Conservation (phyloP, 2,329 filamentous ascomycete species). For the Metarhizium humberi region DNA sequence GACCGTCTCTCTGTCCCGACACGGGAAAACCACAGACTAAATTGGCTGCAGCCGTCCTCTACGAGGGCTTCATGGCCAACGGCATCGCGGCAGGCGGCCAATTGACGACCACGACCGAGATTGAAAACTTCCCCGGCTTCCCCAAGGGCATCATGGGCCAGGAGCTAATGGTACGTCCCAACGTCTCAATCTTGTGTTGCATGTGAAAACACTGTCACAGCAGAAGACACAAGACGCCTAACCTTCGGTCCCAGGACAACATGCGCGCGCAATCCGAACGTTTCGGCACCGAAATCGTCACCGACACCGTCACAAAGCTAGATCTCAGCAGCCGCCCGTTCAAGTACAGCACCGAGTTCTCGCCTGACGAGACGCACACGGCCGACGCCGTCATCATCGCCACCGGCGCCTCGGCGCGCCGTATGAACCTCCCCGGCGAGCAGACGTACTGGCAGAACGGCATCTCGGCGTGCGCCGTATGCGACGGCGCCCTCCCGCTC, state of each 20-base stretch:
- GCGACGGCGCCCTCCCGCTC: conserved; percentile 93
- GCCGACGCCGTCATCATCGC: conserved; percentile 90
- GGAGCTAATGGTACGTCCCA: conserved; percentile 64
- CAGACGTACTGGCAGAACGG: conserved; percentile 97
- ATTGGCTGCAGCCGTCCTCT: conserved; percentile 59
- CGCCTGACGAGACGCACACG: conserved; percentile 73
- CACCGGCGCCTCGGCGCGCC: conserved; percentile 84
- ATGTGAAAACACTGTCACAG: too few species aligned
- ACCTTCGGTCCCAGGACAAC: conserved; percentile 47
- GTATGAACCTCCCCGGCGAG: conserved; percentile 77
- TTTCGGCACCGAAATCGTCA: conserved; percentile 88
- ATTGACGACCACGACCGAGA: conserved; percentile 94
- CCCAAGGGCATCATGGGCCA: conserved; percentile 77
- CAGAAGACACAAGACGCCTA: background rate
- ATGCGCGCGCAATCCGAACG: conserved; percentile 88
- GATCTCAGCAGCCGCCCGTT: conserved; percentile 81
- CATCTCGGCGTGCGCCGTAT: conserved; percentile 93
- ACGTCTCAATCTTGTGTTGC: too few species aligned
- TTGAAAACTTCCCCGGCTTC: conserved; percentile 98
- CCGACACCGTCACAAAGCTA: conserved; percentile 83
- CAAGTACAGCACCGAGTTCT: conserved; percentile 88
- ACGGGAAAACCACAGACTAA: background rate
- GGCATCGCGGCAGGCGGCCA: conserved; percentile 94
- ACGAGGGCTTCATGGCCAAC: conserved; percentile 96
- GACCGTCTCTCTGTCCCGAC: background rate